Evolutionary conservation across 805 yeast species (phyloP).

Genomic region (Lipomyces sp.): DNA sequence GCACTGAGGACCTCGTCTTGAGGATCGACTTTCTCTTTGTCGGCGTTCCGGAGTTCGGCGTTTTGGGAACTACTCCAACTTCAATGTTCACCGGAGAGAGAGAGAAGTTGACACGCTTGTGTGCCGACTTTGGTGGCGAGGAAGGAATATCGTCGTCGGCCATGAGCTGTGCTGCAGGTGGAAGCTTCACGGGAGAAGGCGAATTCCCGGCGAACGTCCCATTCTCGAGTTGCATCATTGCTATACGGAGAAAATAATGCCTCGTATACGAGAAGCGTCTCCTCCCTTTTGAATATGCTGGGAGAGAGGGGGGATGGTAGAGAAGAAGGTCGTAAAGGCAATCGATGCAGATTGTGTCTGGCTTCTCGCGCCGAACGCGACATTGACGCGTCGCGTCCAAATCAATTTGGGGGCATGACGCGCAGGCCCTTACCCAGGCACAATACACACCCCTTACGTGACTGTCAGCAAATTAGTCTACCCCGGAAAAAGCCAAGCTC

Average conservation of each 20-base stretch:
- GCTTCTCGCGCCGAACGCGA: too few relatives aligned
- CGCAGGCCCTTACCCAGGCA: too few relatives aligned
- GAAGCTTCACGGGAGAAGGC: background rate
- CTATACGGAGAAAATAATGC: too few relatives aligned
- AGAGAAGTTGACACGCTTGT: constrained; percentile 22
- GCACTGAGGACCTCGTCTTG: constrained; percentile 4
- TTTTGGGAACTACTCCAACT: constrained; percentile 7
- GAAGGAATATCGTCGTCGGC: constrained; percentile 1
- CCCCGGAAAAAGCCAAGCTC: too few relatives aligned
- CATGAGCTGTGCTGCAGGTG: background rate
- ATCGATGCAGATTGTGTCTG: constrained; percentile 1
- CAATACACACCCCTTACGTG: too few relatives aligned
- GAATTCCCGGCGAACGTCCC: too few relatives aligned
- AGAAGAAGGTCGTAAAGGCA: background rate
- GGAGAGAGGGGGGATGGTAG: too few relatives aligned
- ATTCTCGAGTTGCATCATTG: too few relatives aligned
- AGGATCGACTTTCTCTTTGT: constrained; percentile 14
- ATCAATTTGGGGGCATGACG: too few relatives aligned
- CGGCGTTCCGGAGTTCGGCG: background rate
- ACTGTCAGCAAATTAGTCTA: too few relatives aligned
- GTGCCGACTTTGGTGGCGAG: constrained; percentile 4
- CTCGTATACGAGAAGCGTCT: too few relatives aligned
- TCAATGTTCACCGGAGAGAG: constrained; percentile 4
- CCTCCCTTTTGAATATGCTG: too few relatives aligned
- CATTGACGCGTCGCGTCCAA: constrained; percentile 8